Conservation (phyloP, 306 rosid species). For the Fagus sylvatica region DNA sequence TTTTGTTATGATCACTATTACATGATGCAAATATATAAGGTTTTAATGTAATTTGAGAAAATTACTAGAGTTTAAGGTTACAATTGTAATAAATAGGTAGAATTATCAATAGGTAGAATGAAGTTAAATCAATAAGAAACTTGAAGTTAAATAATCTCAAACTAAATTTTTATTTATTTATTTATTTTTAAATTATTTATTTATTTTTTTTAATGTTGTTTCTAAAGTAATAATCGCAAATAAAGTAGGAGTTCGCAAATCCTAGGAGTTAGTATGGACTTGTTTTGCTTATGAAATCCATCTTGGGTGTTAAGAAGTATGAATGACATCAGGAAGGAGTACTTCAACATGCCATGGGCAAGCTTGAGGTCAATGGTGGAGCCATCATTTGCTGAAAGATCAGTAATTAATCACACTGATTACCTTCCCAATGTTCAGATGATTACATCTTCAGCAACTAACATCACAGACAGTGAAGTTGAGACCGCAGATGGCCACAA, state of each 20-base stretch:
- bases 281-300: not conserved
- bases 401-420: conserved; percentile 59
- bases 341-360: conserved; percentile 82
- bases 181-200: not conserved
- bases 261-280: conserved; percentile 10
- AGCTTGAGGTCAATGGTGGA: conserved; percentile 77
- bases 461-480: conserved; percentile 53
- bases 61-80: not conserved
- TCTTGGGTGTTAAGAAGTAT: conserved; percentile 30
- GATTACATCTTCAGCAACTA: conserved; percentile 42
- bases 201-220: not conserved
- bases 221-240: not conserved
- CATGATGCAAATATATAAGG: not conserved
- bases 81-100: not conserved
- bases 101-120: not conserved
- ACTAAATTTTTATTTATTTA: not conserved
- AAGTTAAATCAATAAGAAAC: not conserved
- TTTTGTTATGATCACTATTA: not conserved
- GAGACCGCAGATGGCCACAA: conserved; percentile 50
- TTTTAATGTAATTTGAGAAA: not conserved
- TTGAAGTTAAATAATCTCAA: not conserved
- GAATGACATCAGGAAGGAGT: conserved; percentile 66
- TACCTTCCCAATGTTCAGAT: conserved; percentile 52
- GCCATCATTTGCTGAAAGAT: conserved; percentile 66
- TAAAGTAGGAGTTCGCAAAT: not conserved